Evolutionary conservation across 371 early-diverging fungal genomes (phyloP), one percentile per base, ranked within the genome.

Genomic region (Mortierella sp.): DNA sequence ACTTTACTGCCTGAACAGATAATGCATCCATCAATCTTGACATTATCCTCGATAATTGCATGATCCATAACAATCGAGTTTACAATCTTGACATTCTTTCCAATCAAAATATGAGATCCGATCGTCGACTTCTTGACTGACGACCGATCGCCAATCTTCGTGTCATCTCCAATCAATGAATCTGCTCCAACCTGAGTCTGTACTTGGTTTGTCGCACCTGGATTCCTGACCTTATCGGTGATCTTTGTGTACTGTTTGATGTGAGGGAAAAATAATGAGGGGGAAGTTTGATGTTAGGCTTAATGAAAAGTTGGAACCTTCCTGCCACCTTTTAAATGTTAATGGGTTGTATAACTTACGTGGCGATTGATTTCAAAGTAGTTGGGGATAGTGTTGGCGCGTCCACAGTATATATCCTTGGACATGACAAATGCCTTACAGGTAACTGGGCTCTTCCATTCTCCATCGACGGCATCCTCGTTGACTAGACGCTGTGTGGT

Each of bases 31-130:
- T 97, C 97, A 43, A 98, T 84, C 84, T 94, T 96, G 70, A 93
- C 97, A 80, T 96, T 95, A 81, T 97, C 96, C 57, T 92, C 95
- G 62, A 97, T 87, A 9, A 93, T 87, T n/a, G 94, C 94, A 75
- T 97, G 90, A 81, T 98, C 98, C 97, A 97, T 96, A 62, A 98
- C 88, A 51, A 98, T 92, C 22, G 95, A 95, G 83, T 96, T 96
- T 64, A 90, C 90, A 74, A 98, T 95, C 86, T 98, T 97, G 83
- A 97, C 97, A 67, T 96, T 94, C 84, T 94, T 95, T 60, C 99
- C 99, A 85, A 98, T 95, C 22, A 89, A 83, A 80, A 97, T 94
- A 84, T 98, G 96, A 20, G 93, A 89, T 49, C 99, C 99, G 37
- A 98, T 92, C 51, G 96, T 92, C 12, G 96, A 94, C 77, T 94